Percentiles rank a stretch among this genome's conserved stretches.
Conservation (phyloP, 768 basidiomycete genomes). For the Amanita inopinata region DNA sequence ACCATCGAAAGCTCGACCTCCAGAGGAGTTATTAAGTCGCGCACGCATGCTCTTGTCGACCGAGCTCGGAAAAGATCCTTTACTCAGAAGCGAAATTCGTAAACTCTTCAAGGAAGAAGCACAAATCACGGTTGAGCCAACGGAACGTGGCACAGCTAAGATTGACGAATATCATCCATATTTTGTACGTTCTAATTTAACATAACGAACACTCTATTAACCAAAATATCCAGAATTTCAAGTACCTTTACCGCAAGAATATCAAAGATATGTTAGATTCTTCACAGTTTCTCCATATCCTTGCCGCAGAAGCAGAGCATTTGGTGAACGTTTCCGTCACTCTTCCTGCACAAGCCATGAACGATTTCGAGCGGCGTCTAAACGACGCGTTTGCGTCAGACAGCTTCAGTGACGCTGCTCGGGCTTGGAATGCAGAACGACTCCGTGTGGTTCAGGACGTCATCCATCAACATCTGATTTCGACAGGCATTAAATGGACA, state of each 20-base stretch:
- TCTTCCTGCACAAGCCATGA: constrained; percentile 51
- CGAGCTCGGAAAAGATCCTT: constrained; percentile 89
- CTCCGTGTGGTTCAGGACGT: constrained; percentile 69
- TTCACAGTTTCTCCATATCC: constrained; percentile 83
- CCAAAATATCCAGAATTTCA: constrained; percentile 64
- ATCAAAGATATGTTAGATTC: constrained; percentile 57
- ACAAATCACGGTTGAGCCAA: constrained; percentile 71
- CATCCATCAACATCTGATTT: constrained; percentile 74
- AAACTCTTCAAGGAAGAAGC: constrained; percentile 67
- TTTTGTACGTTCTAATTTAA: constrained; percentile 38
- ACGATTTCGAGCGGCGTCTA: constrained; percentile 67
- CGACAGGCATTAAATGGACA: constrained; percentile 79
- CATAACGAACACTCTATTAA: constrained; percentile 1
- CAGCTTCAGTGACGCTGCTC: constrained; percentile 74
- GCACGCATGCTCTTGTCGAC: constrained; percentile 81
- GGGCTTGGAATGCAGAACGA: constrained; percentile 87
- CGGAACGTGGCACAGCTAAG: constrained; percentile 74
- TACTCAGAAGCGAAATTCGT: constrained; percentile 72
- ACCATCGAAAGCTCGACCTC: constrained; percentile 40
- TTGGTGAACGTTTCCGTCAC: constrained; percentile 70
- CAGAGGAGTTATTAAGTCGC: constrained; percentile 61
- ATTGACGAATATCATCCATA: constrained; percentile 68
- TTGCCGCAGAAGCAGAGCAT: constrained; percentile 83
- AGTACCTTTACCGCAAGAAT: constrained; percentile 80
- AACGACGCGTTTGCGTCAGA: constrained; percentile 78